Evolutionary conservation across 495 filamentous ascomycete species (phyloP), one percentile per base, ranked within the genome.

Genomic region (Symbiotaphrina buchneri): DNA sequence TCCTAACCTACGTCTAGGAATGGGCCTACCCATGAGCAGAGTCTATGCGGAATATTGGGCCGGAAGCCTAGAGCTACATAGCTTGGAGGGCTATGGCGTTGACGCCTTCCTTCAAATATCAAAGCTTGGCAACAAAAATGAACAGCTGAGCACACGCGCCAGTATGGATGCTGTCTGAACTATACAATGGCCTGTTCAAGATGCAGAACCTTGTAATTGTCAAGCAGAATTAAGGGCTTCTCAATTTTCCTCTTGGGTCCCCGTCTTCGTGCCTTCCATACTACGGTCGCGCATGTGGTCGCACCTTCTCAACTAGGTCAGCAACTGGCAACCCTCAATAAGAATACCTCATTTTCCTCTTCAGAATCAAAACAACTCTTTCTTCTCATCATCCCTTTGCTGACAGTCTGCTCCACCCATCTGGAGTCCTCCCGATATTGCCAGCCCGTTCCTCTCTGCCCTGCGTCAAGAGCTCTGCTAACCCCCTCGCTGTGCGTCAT

Each of bases 11-110:
- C 63, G 82, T 1, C 59, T 99, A 7, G 90, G 87, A 6, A 92
- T 99, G 62, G 87, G 87, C 2, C 50, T 99, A 31, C 90, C 87
- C 0, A 74, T 95, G 58, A 90, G 80, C 38, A 66, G 82, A 37
- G 79, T 95, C 10, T 99, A 95, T 47, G 85, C 90, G 10, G 85
- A 99, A 51, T 97, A 95, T 51, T 99, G 87, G 87, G 87, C 90
- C 5, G 87, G 87, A 1, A 85, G 66, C 46, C 51, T 99, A 16
- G 81, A 93, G 46, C 44, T 95, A 37, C 87, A 95, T 48, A 92
- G 74, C 47, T 52, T 99, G 21, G 87, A 95, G 42, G 87, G 87
- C 0, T 99, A 94, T 41, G 87, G 87, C 1, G 82, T 90, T n/a
- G 87, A 99, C 54, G 85, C 78, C 1, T 99, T 95, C 47, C 49